phyloP scores from a whole-genome alignment of 352 stramenopile genomes.

The Phytophthora melonis region DNA sequence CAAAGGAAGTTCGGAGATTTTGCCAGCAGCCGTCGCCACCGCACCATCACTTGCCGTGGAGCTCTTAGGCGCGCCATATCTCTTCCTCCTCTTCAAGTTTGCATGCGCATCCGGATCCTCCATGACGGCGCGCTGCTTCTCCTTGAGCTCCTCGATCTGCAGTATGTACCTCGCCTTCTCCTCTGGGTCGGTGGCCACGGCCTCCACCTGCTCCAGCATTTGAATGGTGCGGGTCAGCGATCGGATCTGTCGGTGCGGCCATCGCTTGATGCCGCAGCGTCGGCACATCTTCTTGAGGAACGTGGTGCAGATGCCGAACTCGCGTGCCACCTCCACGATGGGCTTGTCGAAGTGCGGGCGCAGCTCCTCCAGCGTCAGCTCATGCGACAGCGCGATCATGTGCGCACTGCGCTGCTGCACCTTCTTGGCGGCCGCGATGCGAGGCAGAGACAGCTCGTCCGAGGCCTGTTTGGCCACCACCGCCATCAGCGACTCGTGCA shows the following conservation, averaged over 20 bases:
- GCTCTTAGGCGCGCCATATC: slow-evolving; percentile 33
- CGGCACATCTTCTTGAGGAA: slow-evolving; percentile 84
- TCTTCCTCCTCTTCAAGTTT: slow-evolving; percentile 75
- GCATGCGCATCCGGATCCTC: slow-evolving; percentile 66
- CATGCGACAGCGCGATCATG: slow-evolving; percentile 56
- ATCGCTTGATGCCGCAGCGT: slow-evolving; percentile 68
- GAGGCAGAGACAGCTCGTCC: slow-evolving; percentile 23
- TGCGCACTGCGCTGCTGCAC: slow-evolving; percentile 51
- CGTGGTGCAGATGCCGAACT: slow-evolving; percentile 81
- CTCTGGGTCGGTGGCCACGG: slow-evolving; percentile 45
- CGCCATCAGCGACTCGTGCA: slow-evolving; percentile 51
- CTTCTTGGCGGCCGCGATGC: slow-evolving; percentile 27
- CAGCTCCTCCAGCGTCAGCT: slow-evolving; percentile 70
- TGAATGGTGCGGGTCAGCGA: slow-evolving; percentile 76
- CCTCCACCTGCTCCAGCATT: slow-evolving; percentile 77
- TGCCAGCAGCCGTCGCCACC: slow-evolving; percentile 9
- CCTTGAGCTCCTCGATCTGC: slow-evolving; percentile 71
- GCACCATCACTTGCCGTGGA: neutral
- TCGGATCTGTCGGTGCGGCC: slow-evolving; percentile 74
- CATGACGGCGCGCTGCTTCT: slow-evolving; percentile 75
- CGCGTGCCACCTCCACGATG: slow-evolving; percentile 71
- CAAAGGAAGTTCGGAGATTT: neutral
- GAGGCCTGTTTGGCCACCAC: slow-evolving; percentile 48
- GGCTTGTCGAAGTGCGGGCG: slow-evolving; percentile 70
- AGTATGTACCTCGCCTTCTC: slow-evolving; percentile 61